Evolutionary conservation across 1,284 basidiomycete species (phyloP), one percentile per base, ranked within the genome.

Genomic region (Inonotus hispidus): DNA sequence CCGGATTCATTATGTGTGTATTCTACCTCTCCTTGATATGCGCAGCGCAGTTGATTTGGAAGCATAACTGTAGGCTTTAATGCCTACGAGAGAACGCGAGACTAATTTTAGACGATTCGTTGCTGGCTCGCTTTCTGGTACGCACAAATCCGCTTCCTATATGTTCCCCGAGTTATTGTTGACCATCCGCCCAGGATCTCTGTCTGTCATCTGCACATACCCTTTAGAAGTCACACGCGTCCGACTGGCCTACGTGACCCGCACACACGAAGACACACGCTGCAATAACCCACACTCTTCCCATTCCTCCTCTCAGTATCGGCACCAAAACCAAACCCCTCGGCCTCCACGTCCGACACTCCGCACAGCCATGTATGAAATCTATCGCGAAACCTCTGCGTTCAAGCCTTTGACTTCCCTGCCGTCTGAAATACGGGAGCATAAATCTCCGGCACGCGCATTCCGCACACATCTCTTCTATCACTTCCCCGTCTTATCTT

Each of bases 151-250:
- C 29, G 32, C 13, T 21, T 58, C 43, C 23, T 57, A 29, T 23
- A 50, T 35, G 25, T 29, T 60, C 47, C 10, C 16, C 13, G 7
- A 27, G 25, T 45, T 11, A 2, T 21, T 45, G 19, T 13, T 57
- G 19, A 53, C 19, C 23, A 61, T 39, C 21, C 56, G 13, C 60
- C 41, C n/a, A 93, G 94, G 94, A 56, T 89, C 92, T 54, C 83
- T 88, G 29, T 95, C 95, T 32, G 93, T 98, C 32, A 82, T 93
- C 61, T 82, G 91, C 69, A 98, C 96, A 59, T 99, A 99, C 73
- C 97, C 96, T 1, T 81, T 99, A 64, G 97, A 99, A 69, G 78
- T 99, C 47, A 88, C 98, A 61, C 90, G 97, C 54, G 97, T 99
- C 14, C 88, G 97, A 59, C 85, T 99, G 79, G 97, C 97, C 0